Base-by-base conservation (phyloP, 148 eudicot species). In the Salicornia ramosissima region DNA sequence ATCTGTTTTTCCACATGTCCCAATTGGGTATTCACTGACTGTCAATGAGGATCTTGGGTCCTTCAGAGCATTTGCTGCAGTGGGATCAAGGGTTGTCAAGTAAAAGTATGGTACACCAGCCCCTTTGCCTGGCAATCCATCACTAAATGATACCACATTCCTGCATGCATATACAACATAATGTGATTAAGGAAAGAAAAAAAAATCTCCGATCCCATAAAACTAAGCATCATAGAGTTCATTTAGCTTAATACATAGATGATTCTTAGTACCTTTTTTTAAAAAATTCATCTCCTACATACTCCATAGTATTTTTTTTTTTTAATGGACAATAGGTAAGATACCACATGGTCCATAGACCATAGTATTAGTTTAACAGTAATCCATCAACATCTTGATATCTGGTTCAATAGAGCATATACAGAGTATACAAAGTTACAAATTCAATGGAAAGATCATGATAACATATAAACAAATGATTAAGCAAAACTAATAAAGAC, bases 131-230 rank as follows among this genome's bases (percentile, higher is more conserved):
- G 95, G 92, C 33, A 80, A 64, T 30, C 98, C 96, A 76, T 93
- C 96, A 72, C 96, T 88, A 64, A 80, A 93, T 11, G 96, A 93
- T 56, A 86, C 98, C 76, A 90, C 96, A 79, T 93, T 90, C 82
- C 96, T 93, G 79, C 75, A 84, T 46, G 40, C 39, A 71, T 40
- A 47, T 30, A 59, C 29, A 29, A 28, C 62, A 54, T 7, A 26
- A 47, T 10, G 14, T 34, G 0, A 62, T 3, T 19, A 0, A 53
- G 40, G 43, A 73, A 13, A 50, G 8, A 52, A n/a, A n/a, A n/a
- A n/a, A n/a, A n/a, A n/a, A n/a, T n/a, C n/a, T 36, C 8, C 40
- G 4, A 36, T 36, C 7, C 29, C 39, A 49, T 11, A 5, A 47
- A 18, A 33, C 12, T n/a, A 7, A 28, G 39, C 45, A 59, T 5